Conservation (phyloP, 164 flowering plant genomes). For the Tetracentron sinense region DNA sequence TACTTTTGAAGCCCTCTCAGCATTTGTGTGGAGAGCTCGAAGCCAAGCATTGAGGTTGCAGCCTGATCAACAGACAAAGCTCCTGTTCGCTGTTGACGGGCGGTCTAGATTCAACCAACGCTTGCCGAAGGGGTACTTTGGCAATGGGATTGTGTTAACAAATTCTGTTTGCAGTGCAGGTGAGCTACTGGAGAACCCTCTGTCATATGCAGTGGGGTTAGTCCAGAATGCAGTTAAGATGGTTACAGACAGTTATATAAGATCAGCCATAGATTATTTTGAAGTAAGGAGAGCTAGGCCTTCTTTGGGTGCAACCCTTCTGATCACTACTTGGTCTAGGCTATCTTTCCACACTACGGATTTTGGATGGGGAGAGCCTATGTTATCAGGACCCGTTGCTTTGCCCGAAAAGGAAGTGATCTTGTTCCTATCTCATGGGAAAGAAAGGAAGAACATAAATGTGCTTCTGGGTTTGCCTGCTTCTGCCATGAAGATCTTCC, state of each 20-base stretch:
- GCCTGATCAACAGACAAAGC: slow-evolving; percentile 79
- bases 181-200: slow-evolving; percentile 52
- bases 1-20: slow-evolving; percentile 81
- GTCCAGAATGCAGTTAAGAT: slow-evolving; percentile 55
- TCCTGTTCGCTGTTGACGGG: slow-evolving; percentile 91
- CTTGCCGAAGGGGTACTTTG: slow-evolving; percentile 68
- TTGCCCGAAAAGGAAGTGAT: slow-evolving; percentile 83
- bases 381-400: slow-evolving; percentile 70
- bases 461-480: slow-evolving; percentile 86
- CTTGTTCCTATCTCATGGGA: slow-evolving; percentile 70
- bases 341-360: slow-evolving; percentile 66
- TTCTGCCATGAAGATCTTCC: slow-evolving; percentile 70
- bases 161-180: slow-evolving; percentile 56
- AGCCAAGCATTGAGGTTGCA: slow-evolving; percentile 46
- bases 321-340: slow-evolving; percentile 86
- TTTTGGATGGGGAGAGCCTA: slow-evolving; percentile 94
- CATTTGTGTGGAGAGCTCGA: slow-evolving; percentile 80
- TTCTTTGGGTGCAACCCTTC: slow-evolving; percentile 63
- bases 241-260: slow-evolving; percentile 69
- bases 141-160: slow-evolving; percentile 84
- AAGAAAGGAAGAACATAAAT: slow-evolving; percentile 63
- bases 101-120: slow-evolving; percentile 67
- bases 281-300: slow-evolving; percentile 76
- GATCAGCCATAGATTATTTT: slow-evolving; percentile 85
- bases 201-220: slow-evolving; percentile 50